Conservation (phyloP, 768 basidiomycete species). For the Gautieria morchelliformis region DNA sequence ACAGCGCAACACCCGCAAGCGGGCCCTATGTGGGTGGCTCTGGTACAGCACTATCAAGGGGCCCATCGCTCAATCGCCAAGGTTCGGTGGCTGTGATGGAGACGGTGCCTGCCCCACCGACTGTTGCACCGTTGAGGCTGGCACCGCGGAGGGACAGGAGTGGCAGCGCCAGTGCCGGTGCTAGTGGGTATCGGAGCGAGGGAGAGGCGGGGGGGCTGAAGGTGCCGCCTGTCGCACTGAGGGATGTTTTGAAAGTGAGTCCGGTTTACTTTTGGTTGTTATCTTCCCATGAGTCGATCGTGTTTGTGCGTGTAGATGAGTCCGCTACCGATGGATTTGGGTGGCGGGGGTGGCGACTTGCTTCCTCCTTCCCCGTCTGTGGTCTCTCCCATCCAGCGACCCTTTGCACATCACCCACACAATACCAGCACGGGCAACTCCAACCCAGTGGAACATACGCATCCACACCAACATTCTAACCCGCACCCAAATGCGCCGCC, state of each 20-base stretch:
- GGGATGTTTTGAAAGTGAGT: conserved; percentile 62
- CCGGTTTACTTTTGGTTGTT: neutral
- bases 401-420: conserved; percentile 26
- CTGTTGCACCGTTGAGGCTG: conserved; percentile 35
- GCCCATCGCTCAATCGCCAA: conserved; percentile 37
- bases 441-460: neutral
- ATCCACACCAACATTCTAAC: conserved; percentile 16
- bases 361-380: conserved; percentile 66
- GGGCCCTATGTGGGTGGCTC: neutral
- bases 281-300: neutral
- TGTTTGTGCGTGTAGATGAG: neutral
- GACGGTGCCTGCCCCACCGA: conserved; percentile 25
- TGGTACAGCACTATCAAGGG: conserved; percentile 15
- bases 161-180: conserved; percentile 40
- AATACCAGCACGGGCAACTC: conserved; percentile 11
- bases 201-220: conserved; percentile 19
- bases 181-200: conserved; percentile 32
- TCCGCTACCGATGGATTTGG: conserved; percentile 36
- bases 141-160: conserved; percentile 19
- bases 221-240: conserved; percentile 43
- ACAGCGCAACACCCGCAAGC: conserved; percentile 22
- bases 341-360: conserved; percentile 53
- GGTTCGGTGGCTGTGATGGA: conserved; percentile 51
- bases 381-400: conserved; percentile 25
- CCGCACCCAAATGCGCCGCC: conserved; percentile 10